Evolutionary conservation across 331 rosid species (phyloP), one percentile per base, ranked within the genome.

Genomic region (Malus hybrid): DNA sequence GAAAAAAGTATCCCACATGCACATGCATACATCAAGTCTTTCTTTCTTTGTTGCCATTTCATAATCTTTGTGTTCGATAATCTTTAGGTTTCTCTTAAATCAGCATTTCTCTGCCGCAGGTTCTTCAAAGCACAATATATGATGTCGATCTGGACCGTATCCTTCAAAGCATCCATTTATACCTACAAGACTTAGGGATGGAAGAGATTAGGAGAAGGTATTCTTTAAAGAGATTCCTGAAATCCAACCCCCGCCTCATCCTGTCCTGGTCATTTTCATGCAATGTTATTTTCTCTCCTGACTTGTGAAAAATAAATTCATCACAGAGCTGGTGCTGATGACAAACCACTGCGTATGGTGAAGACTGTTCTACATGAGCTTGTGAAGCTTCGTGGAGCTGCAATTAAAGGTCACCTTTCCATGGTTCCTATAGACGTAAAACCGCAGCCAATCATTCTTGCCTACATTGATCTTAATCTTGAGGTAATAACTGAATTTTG

Each of bases 201-300:
- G 99, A 95, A 83, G 99, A 95, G 89, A 95, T 95, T 71, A 84
- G 99, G 82, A 92, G 96, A 91, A 88, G 99, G 99, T 95, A 85
- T 33, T 36, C 24, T 53, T 70, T 39, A 44, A 34, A 30, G 11
- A 44, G 56, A 22, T 64, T 30, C 16, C 66, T 14, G 24, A 13
- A 2, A 13, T 16, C 56, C 19, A 48, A 1, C 33, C 10, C 3
- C 4, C 29, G 15, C 66, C 65, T 1, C 68, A 5, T 36, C 26
- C 48, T 44, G 14, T 53, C 26, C 14, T 63, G 57, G 36, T 64
- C 44, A 36, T 68, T 75, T 32, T 68, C 29, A 69, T 76, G 61
- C 65, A 28, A 75, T 69, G 48, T 44, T 83, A 61, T 71, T 18
- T 36, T 28, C 36, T 61, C 62, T 57, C 39, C 16, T 32, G 56